Percentiles rank a stretch among this genome's conserved stretches.
phyloP scores from a whole-genome alignment of 257 asterid species.

The Forsythia suspensa region DNA sequence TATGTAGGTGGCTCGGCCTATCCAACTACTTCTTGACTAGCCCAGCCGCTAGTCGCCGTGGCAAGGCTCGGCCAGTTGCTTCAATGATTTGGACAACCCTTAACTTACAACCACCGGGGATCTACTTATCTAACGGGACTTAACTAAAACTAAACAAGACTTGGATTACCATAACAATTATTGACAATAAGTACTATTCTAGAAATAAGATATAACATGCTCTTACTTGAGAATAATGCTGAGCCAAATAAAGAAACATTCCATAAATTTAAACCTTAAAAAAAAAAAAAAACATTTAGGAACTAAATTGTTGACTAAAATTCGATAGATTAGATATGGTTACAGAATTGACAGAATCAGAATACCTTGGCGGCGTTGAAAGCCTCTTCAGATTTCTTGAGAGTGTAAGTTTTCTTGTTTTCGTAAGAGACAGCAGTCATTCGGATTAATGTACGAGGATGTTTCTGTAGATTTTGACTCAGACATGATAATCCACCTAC shows the following conservation, averaged over 20 bases:
- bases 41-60: background rate
- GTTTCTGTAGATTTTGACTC: constrained; percentile 35
- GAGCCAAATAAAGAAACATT: background rate
- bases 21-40: background rate
- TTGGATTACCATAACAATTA: background rate
- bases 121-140: background rate
- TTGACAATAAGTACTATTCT: too few species aligned
- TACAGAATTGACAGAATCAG: background rate
- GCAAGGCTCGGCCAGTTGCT: background rate
- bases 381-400: constrained; percentile 91
- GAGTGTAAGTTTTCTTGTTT: constrained; percentile 74
- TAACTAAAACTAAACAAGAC: background rate
- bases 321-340: background rate
- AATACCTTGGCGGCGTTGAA: constrained; percentile 87
- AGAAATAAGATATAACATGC: too few species aligned
- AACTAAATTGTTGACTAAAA: background rate
- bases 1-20: background rate
- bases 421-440: constrained; percentile 69
- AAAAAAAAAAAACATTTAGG: background rate
- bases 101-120: background rate
- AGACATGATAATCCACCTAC: constrained; percentile 36
- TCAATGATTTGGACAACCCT: background rate
- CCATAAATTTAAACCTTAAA: background rate
- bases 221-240: background rate
- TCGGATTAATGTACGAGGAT: constrained; percentile 44